A percentile compares a stretch with the other conserved stretches of the same genome.
phyloP scores from a whole-genome alignment of 805 yeast genomes.

The Torulaspora microellipsoides region DNA sequence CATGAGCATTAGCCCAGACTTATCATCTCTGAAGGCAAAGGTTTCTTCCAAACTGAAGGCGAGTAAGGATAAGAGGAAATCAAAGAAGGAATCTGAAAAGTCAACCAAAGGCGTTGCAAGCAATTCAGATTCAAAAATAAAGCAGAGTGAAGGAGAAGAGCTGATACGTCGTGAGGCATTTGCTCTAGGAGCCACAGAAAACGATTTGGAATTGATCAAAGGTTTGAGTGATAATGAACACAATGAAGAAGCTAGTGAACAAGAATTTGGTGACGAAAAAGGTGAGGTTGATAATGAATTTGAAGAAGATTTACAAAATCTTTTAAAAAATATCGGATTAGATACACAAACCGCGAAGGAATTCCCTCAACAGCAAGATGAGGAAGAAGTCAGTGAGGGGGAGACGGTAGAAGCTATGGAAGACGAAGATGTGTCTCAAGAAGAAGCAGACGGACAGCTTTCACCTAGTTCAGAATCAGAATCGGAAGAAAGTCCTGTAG shows the following conservation, averaged over 20 bases:
- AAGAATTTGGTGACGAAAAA: conserved; percentile 33
- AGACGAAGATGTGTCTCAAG: conserved; percentile 18
- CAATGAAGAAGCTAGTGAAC: conserved; percentile 40
- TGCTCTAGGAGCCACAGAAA: conserved; percentile 82
- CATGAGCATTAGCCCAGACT: conserved; percentile 20
- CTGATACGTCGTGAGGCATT: conserved; percentile 65
- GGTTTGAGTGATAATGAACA: conserved; percentile 49
- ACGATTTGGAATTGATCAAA: conserved; percentile 61
- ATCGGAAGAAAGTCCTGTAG: conserved; percentile 34
- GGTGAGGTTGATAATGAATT: conserved; percentile 38
- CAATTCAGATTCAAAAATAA: conserved; percentile 19
- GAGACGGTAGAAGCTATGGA: conserved; percentile 35
- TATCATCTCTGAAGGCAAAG: conserved; percentile 59
- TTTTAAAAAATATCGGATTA: conserved; percentile 67
- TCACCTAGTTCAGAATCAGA: conserved; percentile 19
- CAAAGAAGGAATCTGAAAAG: conserved; percentile 23
- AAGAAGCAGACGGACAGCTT: conserved; percentile 21
- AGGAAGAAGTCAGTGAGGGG: conserved; percentile 33
- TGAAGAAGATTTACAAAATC: conserved; percentile 50
- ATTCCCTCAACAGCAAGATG: conserved; percentile 35
- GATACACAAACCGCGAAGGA: conserved; percentile 34
- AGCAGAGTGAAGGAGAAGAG: conserved; percentile 18
- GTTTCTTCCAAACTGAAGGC: conserved; percentile 48
- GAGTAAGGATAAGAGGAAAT: conserved; percentile 23
- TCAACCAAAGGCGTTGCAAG: conserved; percentile 23